Evolutionary conservation across 2,329 filamentous ascomycete genomes (phyloP).

Genomic region (Hypocreales sp.): DNA sequence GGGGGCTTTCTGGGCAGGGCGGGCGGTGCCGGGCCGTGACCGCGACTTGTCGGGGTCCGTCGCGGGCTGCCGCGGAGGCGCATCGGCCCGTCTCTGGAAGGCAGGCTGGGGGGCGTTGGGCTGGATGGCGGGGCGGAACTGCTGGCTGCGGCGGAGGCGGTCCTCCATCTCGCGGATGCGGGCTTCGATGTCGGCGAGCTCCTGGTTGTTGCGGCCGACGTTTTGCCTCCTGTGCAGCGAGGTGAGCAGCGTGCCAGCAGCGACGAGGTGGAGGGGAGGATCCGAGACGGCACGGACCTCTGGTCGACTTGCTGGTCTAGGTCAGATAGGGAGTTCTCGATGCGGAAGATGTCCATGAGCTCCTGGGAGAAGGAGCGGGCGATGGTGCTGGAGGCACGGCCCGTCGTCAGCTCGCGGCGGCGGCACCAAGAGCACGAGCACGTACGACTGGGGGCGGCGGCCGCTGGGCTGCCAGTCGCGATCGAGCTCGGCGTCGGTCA

Average conservation of each 20-base stretch:
- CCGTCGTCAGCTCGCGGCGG: too few relatives aligned
- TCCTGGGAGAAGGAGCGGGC: constrained; percentile 76
- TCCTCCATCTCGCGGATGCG: constrained; percentile 75
- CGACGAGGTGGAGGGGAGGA: constrained; percentile 2
- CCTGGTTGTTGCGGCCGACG: constrained; percentile 56
- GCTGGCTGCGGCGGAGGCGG: constrained; percentile 37
- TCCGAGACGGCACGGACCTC: constrained; percentile 44
- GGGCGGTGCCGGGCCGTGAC: constrained; percentile 39
- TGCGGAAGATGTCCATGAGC: constrained; percentile 77
- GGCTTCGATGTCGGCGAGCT: constrained; percentile 75
- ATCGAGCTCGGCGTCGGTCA: constrained; percentile 55
- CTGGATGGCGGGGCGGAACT: constrained; percentile 5
- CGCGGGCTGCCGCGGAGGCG: constrained; percentile 5
- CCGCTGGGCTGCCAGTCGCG: constrained; percentile 68
- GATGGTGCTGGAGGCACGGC: constrained; percentile 72
- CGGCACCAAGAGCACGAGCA: too few relatives aligned
- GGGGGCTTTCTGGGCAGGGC: constrained; percentile 33
- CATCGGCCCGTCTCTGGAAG: constrained; percentile 3
- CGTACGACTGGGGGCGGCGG: constrained; percentile 72
- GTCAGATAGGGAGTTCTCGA: constrained; percentile 62
- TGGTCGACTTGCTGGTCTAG: constrained; percentile 63
- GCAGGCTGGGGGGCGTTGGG: constrained; percentile 4
- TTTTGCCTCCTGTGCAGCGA: constrained; percentile 53
- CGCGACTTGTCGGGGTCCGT: constrained; percentile 20
- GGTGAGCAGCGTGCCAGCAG: too few relatives aligned